Percentiles rank a stretch among this genome's conserved stretches.
Evolutionary conservation across 2,329 filamentous ascomycete species (phyloP).

Genomic region (Fusarium humuli): DNA sequence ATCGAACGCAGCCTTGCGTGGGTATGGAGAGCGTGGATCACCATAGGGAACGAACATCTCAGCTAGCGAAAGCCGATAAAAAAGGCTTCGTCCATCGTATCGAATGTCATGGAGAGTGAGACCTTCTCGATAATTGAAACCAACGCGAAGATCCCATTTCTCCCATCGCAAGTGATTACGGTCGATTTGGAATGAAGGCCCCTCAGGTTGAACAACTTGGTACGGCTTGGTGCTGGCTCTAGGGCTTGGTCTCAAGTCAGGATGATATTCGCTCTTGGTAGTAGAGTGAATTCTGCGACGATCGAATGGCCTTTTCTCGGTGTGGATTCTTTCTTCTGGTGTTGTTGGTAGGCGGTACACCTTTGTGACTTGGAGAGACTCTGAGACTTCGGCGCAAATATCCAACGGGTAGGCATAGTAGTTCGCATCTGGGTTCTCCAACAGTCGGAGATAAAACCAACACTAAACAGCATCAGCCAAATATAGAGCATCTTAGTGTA

Average conservation of each 20-base stretch:
- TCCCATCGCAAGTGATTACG: slow-evolving; percentile 63
- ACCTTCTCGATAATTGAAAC: slow-evolving; percentile 77
- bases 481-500: rapidly evolving
- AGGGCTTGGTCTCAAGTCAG: slow-evolving; percentile 41
- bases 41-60: slow-evolving; percentile 77
- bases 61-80: slow-evolving; percentile 71
- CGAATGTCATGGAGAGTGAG: slow-evolving; percentile 75
- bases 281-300: slow-evolving; percentile 54
- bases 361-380: slow-evolving; percentile 58
- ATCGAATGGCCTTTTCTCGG: slow-evolving; percentile 53
- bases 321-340: slow-evolving; percentile 50
- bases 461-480: slow-evolving; percentile 17
- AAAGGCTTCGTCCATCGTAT: slow-evolving; percentile 72
- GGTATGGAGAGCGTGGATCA: slow-evolving; percentile 62
- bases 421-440: slow-evolving; percentile 61
- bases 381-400: slow-evolving; percentile 62
- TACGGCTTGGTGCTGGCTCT: slow-evolving; percentile 49
- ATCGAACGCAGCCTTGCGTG: slow-evolving; percentile 76
- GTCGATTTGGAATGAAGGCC: slow-evolving; percentile 55
- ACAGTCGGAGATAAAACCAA: slow-evolving; percentile 49
- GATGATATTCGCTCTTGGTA: slow-evolving; percentile 57
- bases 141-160: slow-evolving; percentile 75
- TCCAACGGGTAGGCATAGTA: slow-evolving; percentile 67
- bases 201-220: slow-evolving; percentile 48
- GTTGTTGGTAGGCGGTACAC: slow-evolving; percentile 58